phyloP scores from a whole-genome alignment of 495 filamentous ascomycete genomes.

The Filosporella fistucella region DNA sequence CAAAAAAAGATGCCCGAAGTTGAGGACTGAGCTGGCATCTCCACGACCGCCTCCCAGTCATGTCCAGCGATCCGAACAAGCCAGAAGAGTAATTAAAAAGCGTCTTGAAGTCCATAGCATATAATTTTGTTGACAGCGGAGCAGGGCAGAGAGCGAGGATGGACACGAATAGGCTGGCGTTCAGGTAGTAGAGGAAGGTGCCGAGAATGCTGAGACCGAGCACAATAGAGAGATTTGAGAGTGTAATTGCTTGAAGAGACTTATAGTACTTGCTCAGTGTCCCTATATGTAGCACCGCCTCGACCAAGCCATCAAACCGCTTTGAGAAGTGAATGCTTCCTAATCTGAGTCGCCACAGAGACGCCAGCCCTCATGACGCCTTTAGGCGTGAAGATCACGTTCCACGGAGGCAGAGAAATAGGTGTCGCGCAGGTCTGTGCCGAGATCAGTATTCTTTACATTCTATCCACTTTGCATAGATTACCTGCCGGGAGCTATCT shows the following conservation, averaged over 20 bases:
- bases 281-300: neutral
- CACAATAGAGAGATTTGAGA: slow-evolving; percentile 41
- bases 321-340: neutral
- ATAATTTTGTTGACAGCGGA: slow-evolving; percentile 60
- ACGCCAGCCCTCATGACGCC: slow-evolving; percentile 54
- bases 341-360: slow-evolving; percentile 15
- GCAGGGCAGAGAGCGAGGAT: slow-evolving; percentile 62
- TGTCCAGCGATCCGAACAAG: slow-evolving; percentile 57
- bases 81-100: slow-evolving; percentile 52
- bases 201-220: slow-evolving; percentile 27
- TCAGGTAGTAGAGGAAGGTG: slow-evolving; percentile 39
- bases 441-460: slow-evolving; percentile 47
- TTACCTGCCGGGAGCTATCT: too few species aligned
- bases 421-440: slow-evolving; percentile 49
- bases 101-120: slow-evolving; percentile 41
- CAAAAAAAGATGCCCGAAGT: too few species aligned
- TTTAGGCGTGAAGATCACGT: slow-evolving; percentile 53
- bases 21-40: too few species aligned
- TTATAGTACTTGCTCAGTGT: slow-evolving; percentile 24
- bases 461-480: slow-evolving; percentile 52
- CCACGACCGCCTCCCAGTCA: slow-evolving; percentile 41
- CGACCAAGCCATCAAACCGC: neutral
- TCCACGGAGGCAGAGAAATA: slow-evolving; percentile 50
- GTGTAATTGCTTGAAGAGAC: slow-evolving; percentile 53
- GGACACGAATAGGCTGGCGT: slow-evolving; percentile 60